Evolutionary conservation across 2,329 filamentous ascomycete species (phyloP), one percentile per base, ranked within the genome.

Genomic region (Rugonectria rugulosa): DNA sequence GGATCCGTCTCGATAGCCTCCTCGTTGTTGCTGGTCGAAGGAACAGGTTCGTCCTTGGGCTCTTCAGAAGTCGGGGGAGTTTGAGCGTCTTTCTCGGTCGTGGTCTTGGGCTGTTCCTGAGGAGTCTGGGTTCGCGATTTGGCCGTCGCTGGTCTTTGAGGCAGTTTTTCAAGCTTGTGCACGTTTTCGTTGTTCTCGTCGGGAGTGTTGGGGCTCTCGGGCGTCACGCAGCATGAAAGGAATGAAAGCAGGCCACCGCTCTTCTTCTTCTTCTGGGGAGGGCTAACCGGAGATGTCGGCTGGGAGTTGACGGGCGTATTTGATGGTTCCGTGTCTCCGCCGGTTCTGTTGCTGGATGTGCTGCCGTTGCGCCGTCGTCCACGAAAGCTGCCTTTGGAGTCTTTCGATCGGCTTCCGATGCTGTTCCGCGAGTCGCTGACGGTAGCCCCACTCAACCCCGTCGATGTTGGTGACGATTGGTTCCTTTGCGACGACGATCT

Each of bases 361-460:
- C 87, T 91, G 65, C 85, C 85, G 75, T 89, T 89, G 68, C 85
- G 80, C 67, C 83, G 81, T 62, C 82, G 79, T 59, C 81, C 86
- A 51, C 85, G 75, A 66, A 88, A 85, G 74, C 87, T 90, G 63
- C 80, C 77, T 75, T 82, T 86, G 57, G 85, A 88, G 64, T 84
- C 85, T 73, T 85, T 88, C 43, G 88, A 90, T 63, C 81, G 80
- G 56, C 82, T 81, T 63, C 83, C 82, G 65, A 87, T 84, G 70
- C 84, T 88, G 66, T 85, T 86, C 70, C 81, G 77, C 52, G 81
- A 77, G 63, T 87, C 84, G 72, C 77, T 81, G 52, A 80, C 81
- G 47, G 84, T 86, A 41, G 78, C 81, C 66, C 84, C 85, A 72
- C 82, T 87, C 59, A 88, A 72, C 44, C 81, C 84, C 36, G 84